Conservation (phyloP, 805 yeast species). For the Vanderwaltozyma verrucispora region DNA sequence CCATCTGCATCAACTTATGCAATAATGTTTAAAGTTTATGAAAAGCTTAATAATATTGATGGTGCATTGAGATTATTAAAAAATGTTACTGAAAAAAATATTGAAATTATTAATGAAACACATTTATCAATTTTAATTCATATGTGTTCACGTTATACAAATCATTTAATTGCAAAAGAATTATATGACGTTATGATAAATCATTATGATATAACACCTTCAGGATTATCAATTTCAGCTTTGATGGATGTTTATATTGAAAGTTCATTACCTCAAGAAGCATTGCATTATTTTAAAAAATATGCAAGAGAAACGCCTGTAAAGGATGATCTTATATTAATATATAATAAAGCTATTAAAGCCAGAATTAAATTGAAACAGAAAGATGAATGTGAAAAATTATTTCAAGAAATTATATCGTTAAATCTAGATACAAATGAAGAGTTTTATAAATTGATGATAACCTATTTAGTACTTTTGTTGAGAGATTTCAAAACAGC, state of each 20-base stretch:
- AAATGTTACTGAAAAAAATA: constrained; percentile 17
- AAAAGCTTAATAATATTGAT: constrained; percentile 19
- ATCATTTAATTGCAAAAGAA: constrained; percentile 22
- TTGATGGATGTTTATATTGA: constrained; percentile 22
- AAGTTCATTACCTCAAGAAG: constrained; percentile 12
- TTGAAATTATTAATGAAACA: constrained; percentile 13
- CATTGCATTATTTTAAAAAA: constrained; percentile 14
- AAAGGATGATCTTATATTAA: constrained; percentile 5
- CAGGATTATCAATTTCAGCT: constrained; percentile 17
- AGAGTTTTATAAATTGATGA: constrained; percentile 17
- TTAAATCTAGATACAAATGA: constrained; percentile 9
- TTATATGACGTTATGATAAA: constrained; percentile 23
- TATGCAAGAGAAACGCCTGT: constrained; percentile 4
- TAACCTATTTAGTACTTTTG: constrained; percentile 10
- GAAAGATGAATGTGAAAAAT: constrained; percentile 10
- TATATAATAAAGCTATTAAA: constrained; percentile 18
- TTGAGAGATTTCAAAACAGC: constrained; percentile 16
- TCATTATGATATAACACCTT: constrained; percentile 21
- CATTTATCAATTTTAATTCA: constrained; percentile 20
- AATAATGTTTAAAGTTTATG: constrained; percentile 21
- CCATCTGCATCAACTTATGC: constrained; percentile 22
- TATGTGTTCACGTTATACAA: constrained; percentile 20
- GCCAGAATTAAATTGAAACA: constrained; percentile 14
- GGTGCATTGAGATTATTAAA: constrained; percentile 25
- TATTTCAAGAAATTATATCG: constrained; percentile 10